Conservation (phyloP, 1,139 yeast species). For the Suhomyces terraborum region DNA sequence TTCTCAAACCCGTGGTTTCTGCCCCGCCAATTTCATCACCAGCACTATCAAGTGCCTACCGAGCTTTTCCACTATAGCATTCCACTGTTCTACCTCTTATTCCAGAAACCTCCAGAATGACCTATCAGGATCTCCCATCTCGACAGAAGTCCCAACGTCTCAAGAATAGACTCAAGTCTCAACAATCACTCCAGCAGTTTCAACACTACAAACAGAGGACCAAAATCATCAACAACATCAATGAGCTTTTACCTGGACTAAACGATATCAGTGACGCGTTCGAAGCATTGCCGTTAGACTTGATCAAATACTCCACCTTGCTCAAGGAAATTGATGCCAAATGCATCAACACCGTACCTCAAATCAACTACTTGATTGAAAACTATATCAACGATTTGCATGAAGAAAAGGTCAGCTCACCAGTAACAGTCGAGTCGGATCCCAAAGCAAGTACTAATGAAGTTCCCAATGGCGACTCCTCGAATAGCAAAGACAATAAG, state of each 20-base stretch:
- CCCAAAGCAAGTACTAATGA: not conserved
- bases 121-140: slow-evolving; percentile 44
- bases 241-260: slow-evolving; percentile 75
- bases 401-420: slow-evolving; percentile 1
- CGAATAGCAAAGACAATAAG: not conserved
- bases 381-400: slow-evolving; percentile 54
- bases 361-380: slow-evolving; percentile 58
- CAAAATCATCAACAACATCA: slow-evolving; percentile 35
- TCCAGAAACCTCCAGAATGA: slow-evolving; percentile 24
- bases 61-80: too few relatives aligned
- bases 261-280: slow-evolving; percentile 91
- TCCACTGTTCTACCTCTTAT: too few relatives aligned
- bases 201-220: slow-evolving; percentile 40
- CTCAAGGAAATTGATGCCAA: slow-evolving; percentile 94
- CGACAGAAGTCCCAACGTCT: slow-evolving; percentile 54
- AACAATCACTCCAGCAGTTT: slow-evolving; percentile 31
- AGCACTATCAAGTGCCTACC: too few relatives aligned
- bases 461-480: not conserved
- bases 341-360: slow-evolving; percentile 75
- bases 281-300: slow-evolving; percentile 85
- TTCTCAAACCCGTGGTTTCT: not conserved
- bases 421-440: too few relatives aligned
- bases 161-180: slow-evolving; percentile 35
- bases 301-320: slow-evolving; percentile 81
- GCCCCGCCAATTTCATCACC: too few relatives aligned